A percentile compares a stretch with the other conserved stretches of the same genome.
These are phyloP conservation scores for Trichosporon faecale DNA, from an alignment of 1,284 basidiomycete genomes.

Conservation along the genomic window DNA sequence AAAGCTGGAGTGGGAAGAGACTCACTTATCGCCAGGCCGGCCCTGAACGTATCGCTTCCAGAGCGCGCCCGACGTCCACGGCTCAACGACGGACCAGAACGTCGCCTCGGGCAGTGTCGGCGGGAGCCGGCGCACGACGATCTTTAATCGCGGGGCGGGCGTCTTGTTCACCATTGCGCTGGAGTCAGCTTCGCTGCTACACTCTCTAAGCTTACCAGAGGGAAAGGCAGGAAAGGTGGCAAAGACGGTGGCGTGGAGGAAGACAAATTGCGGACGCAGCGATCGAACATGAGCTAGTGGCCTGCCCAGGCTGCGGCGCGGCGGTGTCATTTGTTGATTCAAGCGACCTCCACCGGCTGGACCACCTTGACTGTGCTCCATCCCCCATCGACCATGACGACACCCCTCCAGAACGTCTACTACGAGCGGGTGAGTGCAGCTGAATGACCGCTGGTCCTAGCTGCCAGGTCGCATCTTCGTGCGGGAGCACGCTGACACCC, in stretches of 20 bases:
- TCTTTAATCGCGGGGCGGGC: conserved; percentile 64
- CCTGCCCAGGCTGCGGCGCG: neutral
- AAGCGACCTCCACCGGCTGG: too few species aligned
- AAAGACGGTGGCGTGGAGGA: neutral
- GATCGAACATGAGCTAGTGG: neutral
- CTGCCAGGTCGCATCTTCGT: neutral
- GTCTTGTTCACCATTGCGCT: conserved; percentile 14
- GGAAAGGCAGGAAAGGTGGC: neutral
- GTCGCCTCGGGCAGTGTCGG: conserved; percentile 86
- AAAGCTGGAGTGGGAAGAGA: conserved; percentile 17
- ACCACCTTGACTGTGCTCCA: neutral
- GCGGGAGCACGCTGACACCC: neutral
- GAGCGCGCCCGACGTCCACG: conserved; percentile 73
- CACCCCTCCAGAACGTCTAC: conserved; percentile 45
- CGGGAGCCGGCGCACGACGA: conserved; percentile 81
- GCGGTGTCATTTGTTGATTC: conserved; percentile 19
- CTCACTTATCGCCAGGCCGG: conserved; percentile 68
- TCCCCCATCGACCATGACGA: conserved; percentile 9
- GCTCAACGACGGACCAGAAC: conserved; percentile 86
- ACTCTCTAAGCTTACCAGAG: neutral
- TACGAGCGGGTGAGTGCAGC: conserved; percentile 42
- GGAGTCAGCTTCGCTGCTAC: neutral
- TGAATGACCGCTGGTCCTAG: neutral
- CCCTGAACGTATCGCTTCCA: conserved; percentile 70
- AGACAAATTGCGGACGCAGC: neutral